Evolutionary conservation across 768 basidiomycete species (phyloP).

Genomic region (Tricholoma sp.): DNA sequence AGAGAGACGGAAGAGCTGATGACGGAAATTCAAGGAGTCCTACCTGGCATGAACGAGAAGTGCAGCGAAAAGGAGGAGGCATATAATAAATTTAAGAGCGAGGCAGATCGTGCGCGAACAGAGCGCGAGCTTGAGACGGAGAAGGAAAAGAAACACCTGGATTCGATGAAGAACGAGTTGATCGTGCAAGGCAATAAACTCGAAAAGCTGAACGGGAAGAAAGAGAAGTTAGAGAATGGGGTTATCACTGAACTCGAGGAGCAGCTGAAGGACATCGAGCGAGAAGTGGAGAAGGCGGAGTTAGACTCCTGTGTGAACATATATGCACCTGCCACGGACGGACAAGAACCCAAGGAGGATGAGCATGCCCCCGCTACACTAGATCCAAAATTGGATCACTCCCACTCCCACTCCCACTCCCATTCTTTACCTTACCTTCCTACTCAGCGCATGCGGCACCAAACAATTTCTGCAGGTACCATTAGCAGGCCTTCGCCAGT

Average conservation of each 20-base stretch:
- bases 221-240: conserved; percentile 58
- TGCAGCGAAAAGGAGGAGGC: conserved; percentile 37
- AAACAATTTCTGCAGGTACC: conserved; percentile 13
- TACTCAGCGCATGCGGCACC: conserved; percentile 12
- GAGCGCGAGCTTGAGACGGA: conserved; percentile 43
- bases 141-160: conserved; percentile 46
- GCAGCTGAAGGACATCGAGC: conserved; percentile 53
- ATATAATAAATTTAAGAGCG: conserved; percentile 38
- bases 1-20: conserved; percentile 41
- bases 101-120: conserved; percentile 40
- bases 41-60: conserved; percentile 36
- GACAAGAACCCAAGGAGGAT: conserved; percentile 12
- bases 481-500: conserved; percentile 16
- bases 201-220: conserved; percentile 61
- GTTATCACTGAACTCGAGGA: conserved; percentile 65
- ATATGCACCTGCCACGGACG: conserved; percentile 8
- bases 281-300: conserved; percentile 50
- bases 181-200: conserved; percentile 50
- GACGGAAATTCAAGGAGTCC: conserved; percentile 37
- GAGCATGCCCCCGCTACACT: conserved; percentile 5
- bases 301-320: conserved; percentile 20
- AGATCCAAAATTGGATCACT: conserved; percentile 17
- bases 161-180: conserved; percentile 55
- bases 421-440: conserved; percentile 14
- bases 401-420: conserved; percentile 9